Evolutionary conservation across 2,329 filamentous ascomycete species (phyloP).

Genomic region (Pestalotiopsis fici): DNA sequence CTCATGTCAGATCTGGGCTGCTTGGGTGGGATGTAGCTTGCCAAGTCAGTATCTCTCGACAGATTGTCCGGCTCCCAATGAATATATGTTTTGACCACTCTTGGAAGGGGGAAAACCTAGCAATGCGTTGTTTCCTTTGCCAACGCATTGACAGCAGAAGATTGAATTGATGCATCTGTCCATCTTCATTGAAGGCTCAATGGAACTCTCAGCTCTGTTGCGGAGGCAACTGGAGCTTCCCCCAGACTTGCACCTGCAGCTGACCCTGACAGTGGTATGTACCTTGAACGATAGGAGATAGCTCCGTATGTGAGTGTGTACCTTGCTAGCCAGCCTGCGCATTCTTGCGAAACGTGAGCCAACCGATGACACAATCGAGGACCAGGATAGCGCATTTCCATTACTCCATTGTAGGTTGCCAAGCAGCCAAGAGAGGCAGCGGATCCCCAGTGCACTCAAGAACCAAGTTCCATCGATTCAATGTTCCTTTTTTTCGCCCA

Average conservation of each 20-base stretch:
- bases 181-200: neutral
- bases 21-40: neutral
- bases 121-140: no score
- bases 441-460: neutral
- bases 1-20: no score
- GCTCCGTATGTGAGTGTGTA: neutral
- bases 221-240: neutral
- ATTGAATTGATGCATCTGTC: neutral
- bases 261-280: neutral
- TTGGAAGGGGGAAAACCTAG: neutral
- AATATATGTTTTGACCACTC: neutral
- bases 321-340: neutral
- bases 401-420: no score
- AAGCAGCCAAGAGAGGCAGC: no score
- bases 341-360: neutral
- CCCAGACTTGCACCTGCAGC: neutral
- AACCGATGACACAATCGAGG: constrained; percentile 7
- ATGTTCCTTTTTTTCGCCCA: neutral
- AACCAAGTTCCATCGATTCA: neutral
- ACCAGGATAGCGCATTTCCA: constrained; percentile 2
- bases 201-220: neutral
- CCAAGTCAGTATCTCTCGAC: neutral
- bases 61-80: neutral
- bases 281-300: neutral
- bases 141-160: neutral